phyloP scores from a whole-genome alignment of 2,329 filamentous ascomycete genomes.

The Aspergillus sp. region DNA sequence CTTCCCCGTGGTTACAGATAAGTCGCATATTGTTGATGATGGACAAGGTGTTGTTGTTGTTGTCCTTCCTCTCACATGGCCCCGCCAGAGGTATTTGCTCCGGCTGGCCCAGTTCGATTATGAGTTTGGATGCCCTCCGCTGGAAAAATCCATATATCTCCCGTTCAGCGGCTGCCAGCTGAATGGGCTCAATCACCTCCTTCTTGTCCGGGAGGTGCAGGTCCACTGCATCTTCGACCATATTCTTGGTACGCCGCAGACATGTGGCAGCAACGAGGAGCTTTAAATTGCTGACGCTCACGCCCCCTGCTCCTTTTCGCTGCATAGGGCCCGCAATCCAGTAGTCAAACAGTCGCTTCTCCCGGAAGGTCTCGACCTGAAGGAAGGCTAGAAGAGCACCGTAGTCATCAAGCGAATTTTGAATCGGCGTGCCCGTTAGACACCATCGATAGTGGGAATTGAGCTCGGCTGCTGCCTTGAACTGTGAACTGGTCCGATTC shows the following conservation, averaged over 20 bases:
- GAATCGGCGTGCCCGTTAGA: conserved; percentile 5
- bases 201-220: background rate
- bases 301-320: background rate
- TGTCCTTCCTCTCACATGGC: background rate
- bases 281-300: background rate
- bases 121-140: background rate
- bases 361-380: background rate
- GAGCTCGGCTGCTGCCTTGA: background rate
- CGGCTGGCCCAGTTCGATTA: background rate
- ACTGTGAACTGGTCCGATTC: background rate
- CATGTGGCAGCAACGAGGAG: background rate
- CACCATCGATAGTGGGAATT: conserved; percentile 3
- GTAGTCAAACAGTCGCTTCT: background rate
- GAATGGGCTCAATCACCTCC: background rate
- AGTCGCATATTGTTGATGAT: conserved; percentile 1
- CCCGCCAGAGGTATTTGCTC: no score
- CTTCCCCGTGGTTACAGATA: conserved; percentile 9
- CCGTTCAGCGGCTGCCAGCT: background rate
- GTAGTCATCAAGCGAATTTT: conserved; percentile 1
- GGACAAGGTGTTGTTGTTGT: background rate
- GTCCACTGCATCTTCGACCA: background rate
- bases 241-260: conserved; percentile 3
- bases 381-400: background rate
- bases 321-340: background rate
- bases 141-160: conserved; percentile 8